Percentiles rank a stretch among this genome's conserved stretches.
Evolutionary conservation across 176 grass and related monocot genomes (phyloP).

Genomic region (Avena eriantha): DNA sequence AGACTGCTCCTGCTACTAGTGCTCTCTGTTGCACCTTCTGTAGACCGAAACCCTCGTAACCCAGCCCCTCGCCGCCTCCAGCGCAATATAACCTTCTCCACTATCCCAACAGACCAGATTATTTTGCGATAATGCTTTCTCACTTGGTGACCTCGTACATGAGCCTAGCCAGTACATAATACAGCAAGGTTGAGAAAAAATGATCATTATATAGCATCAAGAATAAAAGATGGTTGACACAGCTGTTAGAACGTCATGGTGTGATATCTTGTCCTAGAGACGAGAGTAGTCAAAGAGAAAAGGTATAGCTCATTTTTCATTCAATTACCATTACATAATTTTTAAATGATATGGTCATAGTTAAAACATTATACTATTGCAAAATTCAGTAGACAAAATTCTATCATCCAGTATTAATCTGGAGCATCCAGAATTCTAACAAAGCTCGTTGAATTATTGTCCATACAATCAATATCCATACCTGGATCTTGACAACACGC

Average conservation of each 20-base stretch:
- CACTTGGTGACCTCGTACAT: constrained; percentile 97
- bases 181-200: constrained; percentile 31
- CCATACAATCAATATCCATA: constrained; percentile 42
- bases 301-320: not conserved
- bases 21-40: constrained; percentile 51
- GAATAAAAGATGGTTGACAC: not conserved
- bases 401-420: not conserved
- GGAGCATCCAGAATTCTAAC: constrained; percentile 3
- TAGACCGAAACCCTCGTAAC: constrained; percentile 77
- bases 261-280: constrained; percentile 13
- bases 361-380: not conserved
- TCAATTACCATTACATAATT: constrained; percentile 1
- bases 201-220: not conserved
- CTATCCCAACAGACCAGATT: constrained; percentile 90
- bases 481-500: constrained; percentile 93
- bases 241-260: constrained; percentile 1
- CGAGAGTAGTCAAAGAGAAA: not conserved
- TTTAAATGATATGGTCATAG: constrained; percentile 2
- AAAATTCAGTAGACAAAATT: not conserved
- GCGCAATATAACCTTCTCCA: constrained; percentile 90
- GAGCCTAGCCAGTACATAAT: constrained; percentile 62
- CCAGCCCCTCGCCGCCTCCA: constrained; percentile 82
- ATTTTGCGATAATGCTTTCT: constrained; percentile 93
- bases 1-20: constrained; percentile 30
- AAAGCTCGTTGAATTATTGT: not conserved